Evolutionary conservation across 2,329 filamentous ascomycete genomes (phyloP).

Genomic region (Clarireedia monteithiana): DNA sequence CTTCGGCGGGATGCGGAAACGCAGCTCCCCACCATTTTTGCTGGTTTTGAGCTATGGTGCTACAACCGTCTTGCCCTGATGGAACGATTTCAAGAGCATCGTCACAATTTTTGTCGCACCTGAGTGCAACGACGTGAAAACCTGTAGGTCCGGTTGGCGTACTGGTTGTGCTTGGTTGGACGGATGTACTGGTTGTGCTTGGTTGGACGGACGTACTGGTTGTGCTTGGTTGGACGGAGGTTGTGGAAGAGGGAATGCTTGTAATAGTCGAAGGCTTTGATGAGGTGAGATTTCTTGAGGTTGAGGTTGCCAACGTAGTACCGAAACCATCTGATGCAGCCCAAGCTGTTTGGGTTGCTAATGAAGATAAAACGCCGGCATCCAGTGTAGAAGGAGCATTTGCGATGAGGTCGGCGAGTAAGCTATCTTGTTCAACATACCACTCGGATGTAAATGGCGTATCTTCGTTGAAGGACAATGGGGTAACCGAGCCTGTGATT

Average conservation of each 20-base stretch:
- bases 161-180: not conserved
- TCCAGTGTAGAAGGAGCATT: not conserved
- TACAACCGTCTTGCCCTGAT: not conserved
- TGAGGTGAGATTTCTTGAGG: not conserved
- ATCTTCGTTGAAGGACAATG: not conserved
- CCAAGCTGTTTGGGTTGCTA: not conserved
- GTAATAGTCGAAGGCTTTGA: too few relatives aligned
- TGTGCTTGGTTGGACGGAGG: not conserved
- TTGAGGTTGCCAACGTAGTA: not conserved
- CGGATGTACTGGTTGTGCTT: not conserved
- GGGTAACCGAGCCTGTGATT: not conserved
- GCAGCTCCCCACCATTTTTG: not conserved
- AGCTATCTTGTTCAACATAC: not conserved
- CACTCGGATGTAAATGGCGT: not conserved
- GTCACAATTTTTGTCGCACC: not conserved
- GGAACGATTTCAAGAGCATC: not conserved
- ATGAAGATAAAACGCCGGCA: not conserved
- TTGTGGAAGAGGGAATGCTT: not conserved
- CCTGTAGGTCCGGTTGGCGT: not conserved
- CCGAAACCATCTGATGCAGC: not conserved
- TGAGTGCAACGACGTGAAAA: not conserved
- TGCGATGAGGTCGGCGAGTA: not conserved
- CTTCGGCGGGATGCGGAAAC: not conserved
- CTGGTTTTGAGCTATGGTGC: not conserved
- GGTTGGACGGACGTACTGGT: not conserved